phyloP scores from a whole-genome alignment of 352 stramenopile genomes.

The Pythium dissotocum region DNA sequence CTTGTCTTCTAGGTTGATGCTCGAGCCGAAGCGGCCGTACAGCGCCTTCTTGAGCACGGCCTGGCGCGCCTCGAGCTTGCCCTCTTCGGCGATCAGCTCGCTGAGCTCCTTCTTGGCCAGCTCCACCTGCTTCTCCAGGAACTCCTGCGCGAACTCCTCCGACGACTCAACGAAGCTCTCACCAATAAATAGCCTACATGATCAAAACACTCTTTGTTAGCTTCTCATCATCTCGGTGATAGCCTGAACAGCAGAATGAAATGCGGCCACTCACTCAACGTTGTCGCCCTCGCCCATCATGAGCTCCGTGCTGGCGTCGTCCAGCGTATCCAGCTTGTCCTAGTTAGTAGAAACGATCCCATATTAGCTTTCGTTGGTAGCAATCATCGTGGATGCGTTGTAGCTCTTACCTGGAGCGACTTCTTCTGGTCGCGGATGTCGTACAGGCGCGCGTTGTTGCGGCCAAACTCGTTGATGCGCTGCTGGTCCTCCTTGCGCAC shows the following conservation, averaged over 20 bases:
- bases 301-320: slow-evolving; percentile 97
- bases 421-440: slow-evolving; percentile 92
- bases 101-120: slow-evolving; percentile 75
- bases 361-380: neutral
- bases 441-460: slow-evolving; percentile 93
- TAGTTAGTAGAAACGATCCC: slow-evolving; percentile 24
- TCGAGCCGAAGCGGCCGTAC: slow-evolving; percentile 95
- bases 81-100: slow-evolving; percentile 84
- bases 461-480: slow-evolving; percentile 98
- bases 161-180: slow-evolving; percentile 95
- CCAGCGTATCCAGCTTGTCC: slow-evolving; percentile 94
- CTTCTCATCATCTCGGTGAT: neutral
- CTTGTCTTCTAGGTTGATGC: slow-evolving; percentile 96
- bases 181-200: slow-evolving; percentile 87
- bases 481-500: slow-evolving; percentile 96
- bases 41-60: slow-evolving; percentile 94
- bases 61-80: slow-evolving; percentile 89
- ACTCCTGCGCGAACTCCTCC: slow-evolving; percentile 94
- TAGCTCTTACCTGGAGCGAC: slow-evolving; percentile 72
- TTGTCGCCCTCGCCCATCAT: slow-evolving; percentile 94
- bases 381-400: neutral
- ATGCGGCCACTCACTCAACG: slow-evolving; percentile 51
- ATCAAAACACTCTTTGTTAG: neutral
- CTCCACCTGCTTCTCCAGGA: slow-evolving; percentile 91
- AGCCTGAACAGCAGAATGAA: neutral